Percentiles rank a stretch among this genome's conserved stretches.
phyloP scores from a whole-genome alignment of 345 rosid genomes.

The Rubroshorea leprosula region DNA sequence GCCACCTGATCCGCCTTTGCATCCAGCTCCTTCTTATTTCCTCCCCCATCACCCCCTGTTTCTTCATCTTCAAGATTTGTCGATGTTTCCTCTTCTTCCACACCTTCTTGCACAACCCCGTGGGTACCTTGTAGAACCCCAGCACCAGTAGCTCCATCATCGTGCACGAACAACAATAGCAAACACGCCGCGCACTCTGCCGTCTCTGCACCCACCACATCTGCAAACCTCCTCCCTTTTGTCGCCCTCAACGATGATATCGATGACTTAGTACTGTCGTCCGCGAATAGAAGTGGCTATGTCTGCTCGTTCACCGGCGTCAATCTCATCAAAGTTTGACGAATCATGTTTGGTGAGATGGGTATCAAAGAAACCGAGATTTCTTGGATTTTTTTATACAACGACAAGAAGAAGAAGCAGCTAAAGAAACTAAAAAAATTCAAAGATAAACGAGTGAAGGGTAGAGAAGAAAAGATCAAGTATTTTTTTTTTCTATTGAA shows the following conservation, averaged over 20 bases:
- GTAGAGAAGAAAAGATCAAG: no score
- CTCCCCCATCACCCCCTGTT: neutral
- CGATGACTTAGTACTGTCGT: no score
- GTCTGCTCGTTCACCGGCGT: no score
- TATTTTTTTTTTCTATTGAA: no score
- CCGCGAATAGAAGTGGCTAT: no score
- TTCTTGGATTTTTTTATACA: no score
- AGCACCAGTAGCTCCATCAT: slow-evolving; percentile 52
- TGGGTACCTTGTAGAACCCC: slow-evolving; percentile 61
- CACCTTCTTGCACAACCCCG: slow-evolving; percentile 53
- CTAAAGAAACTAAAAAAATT: no score
- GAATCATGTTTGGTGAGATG: no score
- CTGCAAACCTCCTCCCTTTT: slow-evolving; percentile 33
- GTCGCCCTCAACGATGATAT: neutral
- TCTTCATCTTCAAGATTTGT: slow-evolving; percentile 17
- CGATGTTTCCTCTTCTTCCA: slow-evolving; percentile 35
- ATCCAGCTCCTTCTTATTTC: neutral
- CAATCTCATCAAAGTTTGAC: no score
- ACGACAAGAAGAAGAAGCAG: no score
- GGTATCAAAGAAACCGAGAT: no score
- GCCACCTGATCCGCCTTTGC: slow-evolving; percentile 16
- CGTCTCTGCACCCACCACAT: slow-evolving; percentile 52
- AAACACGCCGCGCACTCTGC: slow-evolving; percentile 71
- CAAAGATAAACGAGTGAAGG: no score
- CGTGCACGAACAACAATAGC: slow-evolving; percentile 62